Base-by-base conservation (phyloP, 2,329 filamentous ascomycete species). In the Colletotrichum horii region DNA sequence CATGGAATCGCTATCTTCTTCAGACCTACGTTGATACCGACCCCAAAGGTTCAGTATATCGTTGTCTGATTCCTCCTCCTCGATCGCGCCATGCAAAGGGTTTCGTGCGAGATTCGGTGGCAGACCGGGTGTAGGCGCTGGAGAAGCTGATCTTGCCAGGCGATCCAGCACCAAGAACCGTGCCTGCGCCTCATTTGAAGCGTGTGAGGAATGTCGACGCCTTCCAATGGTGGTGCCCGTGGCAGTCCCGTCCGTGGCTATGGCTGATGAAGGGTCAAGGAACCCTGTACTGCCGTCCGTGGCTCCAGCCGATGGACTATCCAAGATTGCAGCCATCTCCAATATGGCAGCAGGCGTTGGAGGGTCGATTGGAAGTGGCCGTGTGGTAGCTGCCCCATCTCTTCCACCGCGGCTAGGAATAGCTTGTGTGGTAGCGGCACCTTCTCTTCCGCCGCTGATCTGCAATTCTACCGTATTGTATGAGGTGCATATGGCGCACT, bases 401-500 rank as follows among this genome's bases (percentile, higher is more conserved):
- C 43, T 52, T 24, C 43, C 43, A 52, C 43, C 43, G n/a, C 43
- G 28, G 30, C 3, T 24, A 32, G 38, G 19, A 43, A 12, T 66
- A 22, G 60, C 48, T 26, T 19, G 58, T 22, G 34, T 16, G 52
- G 65, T 28, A 15, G 26, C 48, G 12, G 66, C 56, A 15, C 52
- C 66, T 12, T 74, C 60, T 55, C 74, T 55, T 11, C 84, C 82
- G 43, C 91, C 90, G 34, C 92, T 85, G 52, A 94, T 91, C 72
- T 91, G 90, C 30, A 94, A 83, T 80, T 94, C 91, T 19, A 90
- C 91, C 0, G 93, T 94, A 80, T 94, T 94, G 80, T 94, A 94
- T 4, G 92, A 94, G 56, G 89, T 87, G 80, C 93, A 94, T 43
- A 93, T 91, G 16, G 89, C 93, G 82, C 97, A 99, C 84, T 98